Evolutionary conservation across 192 early-diverging fungal species (phyloP).

Genomic region (Mortierella antarctica): DNA sequence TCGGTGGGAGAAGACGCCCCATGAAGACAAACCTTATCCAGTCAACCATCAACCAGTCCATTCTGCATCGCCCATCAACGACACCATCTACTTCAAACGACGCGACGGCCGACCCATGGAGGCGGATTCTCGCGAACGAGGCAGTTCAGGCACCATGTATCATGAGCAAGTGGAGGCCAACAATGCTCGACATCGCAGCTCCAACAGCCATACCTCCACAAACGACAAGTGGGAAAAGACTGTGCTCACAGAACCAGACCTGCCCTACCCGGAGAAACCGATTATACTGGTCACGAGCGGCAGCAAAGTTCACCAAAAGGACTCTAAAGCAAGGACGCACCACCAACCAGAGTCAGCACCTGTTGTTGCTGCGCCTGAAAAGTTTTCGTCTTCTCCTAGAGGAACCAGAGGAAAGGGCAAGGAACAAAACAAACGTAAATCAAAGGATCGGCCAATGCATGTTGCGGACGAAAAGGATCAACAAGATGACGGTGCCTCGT

Average conservation of each 20-base stretch:
- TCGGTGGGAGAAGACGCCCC: slow-evolving; percentile 44
- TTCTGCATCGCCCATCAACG: slow-evolving; percentile 24
- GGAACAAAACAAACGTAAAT: slow-evolving; percentile 27
- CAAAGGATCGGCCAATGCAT: slow-evolving; percentile 17
- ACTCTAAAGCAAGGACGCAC: slow-evolving; percentile 6
- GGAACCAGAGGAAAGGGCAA: slow-evolving; percentile 39
- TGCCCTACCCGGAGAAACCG: slow-evolving; percentile 32
- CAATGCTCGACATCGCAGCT: neutral
- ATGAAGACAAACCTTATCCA: slow-evolving; percentile 50
- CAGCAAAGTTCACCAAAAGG: neutral
- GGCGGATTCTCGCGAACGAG: neutral
- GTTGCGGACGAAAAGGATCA: neutral
- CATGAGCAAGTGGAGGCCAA: slow-evolving; percentile 27
- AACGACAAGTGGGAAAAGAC: slow-evolving; percentile 36
- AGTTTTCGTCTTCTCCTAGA: slow-evolving; percentile 4
- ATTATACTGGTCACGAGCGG: neutral
- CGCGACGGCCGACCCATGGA: slow-evolving; percentile 20
- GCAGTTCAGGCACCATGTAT: slow-evolving; percentile 30
- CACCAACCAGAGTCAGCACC: neutral
- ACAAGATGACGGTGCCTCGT: slow-evolving; percentile 4
- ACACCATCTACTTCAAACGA: slow-evolving; percentile 31
- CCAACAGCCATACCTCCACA: neutral
- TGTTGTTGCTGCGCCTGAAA: slow-evolving; percentile 2
- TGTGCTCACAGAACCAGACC: slow-evolving; percentile 7
- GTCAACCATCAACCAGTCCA: neutral